Percentiles rank a stretch among this genome's conserved stretches.
Conservation (phyloP, 371 early-diverging fungal genomes). For the Chytridiales sp. region DNA sequence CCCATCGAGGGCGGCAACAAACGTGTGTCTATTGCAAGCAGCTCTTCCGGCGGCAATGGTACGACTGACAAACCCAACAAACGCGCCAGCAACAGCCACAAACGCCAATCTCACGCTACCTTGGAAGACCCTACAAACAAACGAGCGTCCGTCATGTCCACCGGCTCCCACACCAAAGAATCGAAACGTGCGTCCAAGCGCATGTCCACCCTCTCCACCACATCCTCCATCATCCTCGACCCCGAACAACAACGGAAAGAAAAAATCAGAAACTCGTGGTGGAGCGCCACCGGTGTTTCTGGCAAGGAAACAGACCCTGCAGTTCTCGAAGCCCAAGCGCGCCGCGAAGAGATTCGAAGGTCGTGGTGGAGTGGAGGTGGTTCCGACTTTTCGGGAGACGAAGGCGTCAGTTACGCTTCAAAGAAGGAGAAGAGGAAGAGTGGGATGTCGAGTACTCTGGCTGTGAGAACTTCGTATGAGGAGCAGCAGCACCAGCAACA, state of each 20-base stretch:
- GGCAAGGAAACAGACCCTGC: constrained; percentile 18
- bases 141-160: no score
- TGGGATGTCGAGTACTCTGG: no score
- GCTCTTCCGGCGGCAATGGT: no score
- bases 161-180: neutral
- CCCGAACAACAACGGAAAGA: constrained; percentile 22
- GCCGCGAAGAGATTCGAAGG: constrained; percentile 21
- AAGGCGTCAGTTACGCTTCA: no score
- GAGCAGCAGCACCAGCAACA: no score
- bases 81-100: no score
- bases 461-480: no score
- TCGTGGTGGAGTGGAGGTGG: constrained; percentile 26
- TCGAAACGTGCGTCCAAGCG: neutral
- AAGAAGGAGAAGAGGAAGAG: no score
- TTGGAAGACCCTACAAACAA: no score
- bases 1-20: neutral
- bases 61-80: no score
- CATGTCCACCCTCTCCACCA: neutral
- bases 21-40: neutral
- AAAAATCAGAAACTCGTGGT: constrained; percentile 28
- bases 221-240: constrained; percentile 15
- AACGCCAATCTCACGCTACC: no score
- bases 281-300: constrained; percentile 27
- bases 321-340: constrained; percentile 27
- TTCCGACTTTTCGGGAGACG: neutral